Base-by-base conservation (phyloP, 2,329 filamentous ascomycete species). In the Alternaria hordeiaustralica region DNA sequence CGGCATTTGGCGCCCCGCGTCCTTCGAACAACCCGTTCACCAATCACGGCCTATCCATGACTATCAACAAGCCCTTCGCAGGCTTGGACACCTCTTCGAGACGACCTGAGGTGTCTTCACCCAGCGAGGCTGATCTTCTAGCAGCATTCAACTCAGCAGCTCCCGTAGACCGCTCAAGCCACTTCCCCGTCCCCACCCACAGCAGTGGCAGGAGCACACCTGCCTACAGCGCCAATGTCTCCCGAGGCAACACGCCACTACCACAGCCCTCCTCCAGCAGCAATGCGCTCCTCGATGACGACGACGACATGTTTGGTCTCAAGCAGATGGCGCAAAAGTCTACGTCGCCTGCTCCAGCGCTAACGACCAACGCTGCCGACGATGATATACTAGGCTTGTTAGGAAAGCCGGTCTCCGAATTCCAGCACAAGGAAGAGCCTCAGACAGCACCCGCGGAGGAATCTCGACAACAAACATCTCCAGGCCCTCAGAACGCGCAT, bases 281-380 rank as follows among this genome's bases (percentile, higher is more conserved):
- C 49, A 71, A 73, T 45, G 56, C 66, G 0, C 81, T 89, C 65
- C 82, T 79, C 12, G 84, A 87, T 28, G 90, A 95, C 49, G 87
- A 90, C 71, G 93, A 97, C 75, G 93, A 97, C 75, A 93, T 94
- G 2, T 97, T 98, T 77, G 95, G 93, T 1, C 82, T 97, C 36
- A 90, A 85, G 63, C 84, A 90, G 67, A 78, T 93, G 73, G 87
- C 87, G 67, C 81, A 75, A 80, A 82, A 70, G 57, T 59, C 71
- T 6, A 61, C 72, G 10, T 63, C 74, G 13, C 57, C 68, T 20
- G 65, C 72, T 25, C 73, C 72, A 43, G 68, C 72, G 28, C 49
- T 69, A 25, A 65, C 72, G 23, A 26, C 64, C 6, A 50, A 67
- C 10, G 63, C 68, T 20, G 66, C 71, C 26, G 80, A 87, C 36